phyloP scores from a whole-genome alignment of 345 rosid species.

The Carallia brachiata region DNA sequence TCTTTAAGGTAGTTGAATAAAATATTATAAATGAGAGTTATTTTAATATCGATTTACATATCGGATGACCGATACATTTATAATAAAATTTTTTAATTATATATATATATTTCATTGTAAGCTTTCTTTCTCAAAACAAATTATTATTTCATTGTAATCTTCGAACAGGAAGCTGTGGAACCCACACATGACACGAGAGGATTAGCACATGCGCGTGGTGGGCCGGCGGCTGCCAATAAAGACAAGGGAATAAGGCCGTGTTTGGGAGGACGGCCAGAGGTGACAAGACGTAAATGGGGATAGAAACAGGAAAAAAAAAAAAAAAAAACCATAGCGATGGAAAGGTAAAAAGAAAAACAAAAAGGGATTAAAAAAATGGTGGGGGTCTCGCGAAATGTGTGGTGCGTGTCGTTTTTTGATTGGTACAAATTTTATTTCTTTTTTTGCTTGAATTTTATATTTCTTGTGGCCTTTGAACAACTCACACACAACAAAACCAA shows the following conservation, averaged over 20 bases:
- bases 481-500: constrained; percentile 7
- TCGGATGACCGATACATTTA: no score
- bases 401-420: background rate
- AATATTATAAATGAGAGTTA: no score
- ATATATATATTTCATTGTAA: no score
- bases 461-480: background rate
- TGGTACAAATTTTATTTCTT: background rate
- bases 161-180: no score
- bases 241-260: background rate
- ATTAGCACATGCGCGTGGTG: constrained; percentile 11
- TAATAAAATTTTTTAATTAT: no score
- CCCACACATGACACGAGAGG: no score
- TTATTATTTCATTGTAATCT: no score
- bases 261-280: background rate
- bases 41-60: no score
- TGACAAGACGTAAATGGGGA: background rate
- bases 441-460: background rate
- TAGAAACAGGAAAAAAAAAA: background rate
- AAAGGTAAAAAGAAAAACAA: background rate
- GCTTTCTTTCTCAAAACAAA: no score
- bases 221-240: constrained; percentile 35
- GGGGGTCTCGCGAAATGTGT: background rate
- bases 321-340: no score
- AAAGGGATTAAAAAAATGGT: background rate
- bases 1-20: no score